Evolutionary conservation across 176 grass and related monocot species (phyloP).

Genomic region (Chloris gayana): DNA sequence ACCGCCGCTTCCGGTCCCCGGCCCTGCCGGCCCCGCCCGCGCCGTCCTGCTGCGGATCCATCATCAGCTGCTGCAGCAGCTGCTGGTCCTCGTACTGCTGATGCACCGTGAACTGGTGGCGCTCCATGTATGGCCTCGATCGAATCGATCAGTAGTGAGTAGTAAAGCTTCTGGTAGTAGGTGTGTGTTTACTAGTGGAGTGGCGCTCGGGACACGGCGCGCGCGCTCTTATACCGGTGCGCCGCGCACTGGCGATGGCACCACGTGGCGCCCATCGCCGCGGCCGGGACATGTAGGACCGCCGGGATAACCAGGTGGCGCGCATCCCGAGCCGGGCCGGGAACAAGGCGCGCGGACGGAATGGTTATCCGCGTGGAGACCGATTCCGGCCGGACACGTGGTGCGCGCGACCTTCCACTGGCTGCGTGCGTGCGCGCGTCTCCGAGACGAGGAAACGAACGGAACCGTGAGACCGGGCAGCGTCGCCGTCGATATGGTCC

Average conservation of each 20-base stretch:
- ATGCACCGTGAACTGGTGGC: conserved; percentile 25
- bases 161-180: neutral
- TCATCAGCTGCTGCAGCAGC: conserved; percentile 9
- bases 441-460: neutral
- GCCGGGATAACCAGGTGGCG: conserved; percentile 22
- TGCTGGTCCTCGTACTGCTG: conserved; percentile 8
- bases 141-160: neutral
- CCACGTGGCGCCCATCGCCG: conserved; percentile 7
- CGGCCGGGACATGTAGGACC: neutral
- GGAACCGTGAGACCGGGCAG: neutral
- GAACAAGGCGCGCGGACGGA: neutral
- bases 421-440: too few species aligned
- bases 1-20: conserved; percentile 69
- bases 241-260: neutral
- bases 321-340: neutral
- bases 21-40: neutral
- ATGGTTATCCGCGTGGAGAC: conserved; percentile 37
- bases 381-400: conserved; percentile 33
- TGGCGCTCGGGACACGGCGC: conserved; percentile 8
- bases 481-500: conserved; percentile 18
- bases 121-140: conserved; percentile 31
- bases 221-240: conserved; percentile 20
- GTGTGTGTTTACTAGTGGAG: neutral
- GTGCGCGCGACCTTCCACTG: conserved; percentile 15
- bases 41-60: neutral